Evolutionary conservation across 768 basidiomycete species (phyloP).

Genomic region (Kwoniella shandongensis): DNA sequence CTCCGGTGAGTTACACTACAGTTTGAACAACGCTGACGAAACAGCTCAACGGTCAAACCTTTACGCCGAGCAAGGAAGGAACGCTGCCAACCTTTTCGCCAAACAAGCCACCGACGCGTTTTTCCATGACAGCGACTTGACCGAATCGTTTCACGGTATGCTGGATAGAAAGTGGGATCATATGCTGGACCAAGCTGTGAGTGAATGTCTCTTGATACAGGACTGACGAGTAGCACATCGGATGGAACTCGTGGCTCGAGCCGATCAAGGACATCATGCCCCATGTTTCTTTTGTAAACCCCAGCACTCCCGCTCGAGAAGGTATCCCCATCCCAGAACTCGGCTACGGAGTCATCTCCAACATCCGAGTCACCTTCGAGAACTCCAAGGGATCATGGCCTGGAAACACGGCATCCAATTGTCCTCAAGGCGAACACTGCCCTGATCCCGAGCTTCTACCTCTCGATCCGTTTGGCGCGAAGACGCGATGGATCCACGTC

Average conservation of each 20-base stretch:
- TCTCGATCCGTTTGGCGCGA: constrained; percentile 63
- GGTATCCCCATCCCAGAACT: constrained; percentile 53
- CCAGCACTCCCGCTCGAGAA: constrained; percentile 62
- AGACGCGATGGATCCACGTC: constrained; percentile 65
- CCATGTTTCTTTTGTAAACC: constrained; percentile 35
- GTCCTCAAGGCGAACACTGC: constrained; percentile 53
- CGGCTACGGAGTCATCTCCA: constrained; percentile 60
- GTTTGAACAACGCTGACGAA: too few species aligned
- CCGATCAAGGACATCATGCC: constrained; percentile 64
- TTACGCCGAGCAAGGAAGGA: constrained; percentile 64
- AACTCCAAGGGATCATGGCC: constrained; percentile 67
- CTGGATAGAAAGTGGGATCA: constrained; percentile 68
- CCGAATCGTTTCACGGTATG: constrained; percentile 63
- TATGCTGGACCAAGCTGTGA: constrained; percentile 18
- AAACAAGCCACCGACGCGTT: constrained; percentile 63
- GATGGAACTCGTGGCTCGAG: constrained; percentile 57
- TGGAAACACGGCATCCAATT: constrained; percentile 67
- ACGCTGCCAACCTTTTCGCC: constrained; percentile 64
- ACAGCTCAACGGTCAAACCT: constrained; percentile 61
- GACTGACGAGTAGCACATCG: too few species aligned
- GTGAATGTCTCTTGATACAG: too few species aligned
- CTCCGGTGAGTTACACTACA: constrained; percentile 54
- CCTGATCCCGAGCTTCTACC: constrained; percentile 56
- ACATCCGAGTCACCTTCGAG: constrained; percentile 67
- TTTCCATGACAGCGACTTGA: constrained; percentile 64